phyloP scores from a whole-genome alignment of 768 basidiomycete species.

The Leccinum longicurvipes region DNA sequence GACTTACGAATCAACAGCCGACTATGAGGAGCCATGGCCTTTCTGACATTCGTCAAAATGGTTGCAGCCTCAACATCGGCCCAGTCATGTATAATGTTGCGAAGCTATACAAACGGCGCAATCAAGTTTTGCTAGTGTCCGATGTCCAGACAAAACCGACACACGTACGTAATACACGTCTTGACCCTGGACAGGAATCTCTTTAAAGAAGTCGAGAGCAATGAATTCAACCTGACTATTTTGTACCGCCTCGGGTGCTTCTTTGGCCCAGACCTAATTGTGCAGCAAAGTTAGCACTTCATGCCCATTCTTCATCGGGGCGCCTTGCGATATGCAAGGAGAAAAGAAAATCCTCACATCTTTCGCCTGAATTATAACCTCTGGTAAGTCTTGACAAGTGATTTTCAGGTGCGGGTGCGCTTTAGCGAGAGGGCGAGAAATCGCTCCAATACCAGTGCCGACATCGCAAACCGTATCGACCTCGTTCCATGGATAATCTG shows the following conservation, averaged over 20 bases:
- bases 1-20: slow-evolving; percentile 35
- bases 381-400: neutral
- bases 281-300: neutral
- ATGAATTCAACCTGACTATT: slow-evolving; percentile 6
- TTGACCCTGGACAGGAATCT: neutral
- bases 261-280: neutral
- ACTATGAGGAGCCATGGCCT: slow-evolving; percentile 28
- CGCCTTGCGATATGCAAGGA: neutral
- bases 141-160: neutral
- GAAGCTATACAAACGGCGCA: slow-evolving; percentile 14
- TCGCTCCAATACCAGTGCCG: neutral
- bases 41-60: slow-evolving; percentile 30
- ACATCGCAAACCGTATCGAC: neutral
- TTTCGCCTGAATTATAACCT: neutral
- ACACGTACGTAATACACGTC: neutral
- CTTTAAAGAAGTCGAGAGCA: neutral
- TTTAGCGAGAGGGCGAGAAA: neutral
- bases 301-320: neutral
- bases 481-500: neutral
- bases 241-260: slow-evolving; percentile 4
- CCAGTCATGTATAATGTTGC: slow-evolving; percentile 36
- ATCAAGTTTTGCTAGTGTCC: neutral
- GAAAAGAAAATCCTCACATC: neutral
- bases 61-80: slow-evolving; percentile 30
- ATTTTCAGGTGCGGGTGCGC: neutral